phyloP scores from a whole-genome alignment of 495 filamentous ascomycete genomes.

The Aspergillus asperescens region DNA sequence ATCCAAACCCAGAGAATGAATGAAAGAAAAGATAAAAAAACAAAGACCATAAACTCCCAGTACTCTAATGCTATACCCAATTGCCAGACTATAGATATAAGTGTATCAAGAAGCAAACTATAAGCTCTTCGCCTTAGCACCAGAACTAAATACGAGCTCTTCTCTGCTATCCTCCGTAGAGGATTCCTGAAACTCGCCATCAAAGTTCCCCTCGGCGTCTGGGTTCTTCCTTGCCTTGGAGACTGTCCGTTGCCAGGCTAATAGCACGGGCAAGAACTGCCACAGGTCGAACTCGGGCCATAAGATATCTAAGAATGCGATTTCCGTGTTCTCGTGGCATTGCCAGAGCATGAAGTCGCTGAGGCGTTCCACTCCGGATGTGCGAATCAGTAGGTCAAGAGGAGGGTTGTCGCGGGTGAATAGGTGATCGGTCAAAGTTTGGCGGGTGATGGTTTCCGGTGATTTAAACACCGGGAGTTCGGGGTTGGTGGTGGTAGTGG shows the following conservation, averaged over 20 bases:
- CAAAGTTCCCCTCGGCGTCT: slow-evolving; percentile 40
- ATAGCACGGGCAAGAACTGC: slow-evolving; percentile 85
- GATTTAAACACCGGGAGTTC: slow-evolving; percentile 43
- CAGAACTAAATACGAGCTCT: slow-evolving; percentile 17
- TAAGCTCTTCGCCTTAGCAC: slow-evolving; percentile 29
- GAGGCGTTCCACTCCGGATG: slow-evolving; percentile 83
- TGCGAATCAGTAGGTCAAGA: slow-evolving; percentile 82
- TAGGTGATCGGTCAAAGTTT: slow-evolving; percentile 72
- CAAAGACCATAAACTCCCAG: slow-evolving; percentile 4
- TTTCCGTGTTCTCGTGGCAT: slow-evolving; percentile 83
- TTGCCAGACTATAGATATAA: background rate
- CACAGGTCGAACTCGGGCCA: slow-evolving; percentile 97
- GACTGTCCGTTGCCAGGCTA: slow-evolving; percentile 82
- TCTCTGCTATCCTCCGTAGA: slow-evolving; percentile 26
- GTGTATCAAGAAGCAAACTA: slow-evolving; percentile 19
- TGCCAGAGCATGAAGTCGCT: slow-evolving; percentile 99
- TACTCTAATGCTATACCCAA: slow-evolving; percentile 9
- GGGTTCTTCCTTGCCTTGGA: slow-evolving; percentile 41
- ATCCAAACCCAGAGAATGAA: background rate
- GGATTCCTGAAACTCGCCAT: slow-evolving; percentile 29
- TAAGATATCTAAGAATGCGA: slow-evolving; percentile 84
- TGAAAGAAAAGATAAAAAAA: no score
- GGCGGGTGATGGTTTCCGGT: slow-evolving; percentile 78
- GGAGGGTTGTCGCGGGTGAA: slow-evolving; percentile 82
- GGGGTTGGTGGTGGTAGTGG: slow-evolving; percentile 19